These are phyloP conservation scores for Crithidia expoeki DNA, from an alignment of 208 protist species.

Conservation along the genomic window DNA sequence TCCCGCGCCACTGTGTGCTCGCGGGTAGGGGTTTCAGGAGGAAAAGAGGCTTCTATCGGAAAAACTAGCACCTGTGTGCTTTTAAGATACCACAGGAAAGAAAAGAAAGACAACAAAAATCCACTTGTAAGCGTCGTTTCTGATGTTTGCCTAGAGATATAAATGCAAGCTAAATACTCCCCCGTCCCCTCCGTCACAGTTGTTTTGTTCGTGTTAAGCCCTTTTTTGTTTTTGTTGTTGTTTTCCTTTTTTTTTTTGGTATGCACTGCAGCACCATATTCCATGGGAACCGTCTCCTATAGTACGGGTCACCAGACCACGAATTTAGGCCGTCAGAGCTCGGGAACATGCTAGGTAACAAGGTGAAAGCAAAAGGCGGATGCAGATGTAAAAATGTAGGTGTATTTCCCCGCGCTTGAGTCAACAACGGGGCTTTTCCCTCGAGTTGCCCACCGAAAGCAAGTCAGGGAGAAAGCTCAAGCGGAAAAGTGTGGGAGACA, in stretches of 20 bases:
- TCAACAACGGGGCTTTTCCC: not conserved
- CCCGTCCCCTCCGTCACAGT: not conserved
- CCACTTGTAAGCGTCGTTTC: not conserved
- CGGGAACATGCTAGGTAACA: not conserved
- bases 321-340: not conserved
- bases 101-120: not conserved
- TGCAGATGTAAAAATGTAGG: not conserved
- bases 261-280: not conserved
- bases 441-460: too few species aligned
- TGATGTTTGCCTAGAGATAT: not conserved
- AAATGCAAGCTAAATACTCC: not conserved
- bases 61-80: not conserved
- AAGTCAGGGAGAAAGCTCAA: too few species aligned
- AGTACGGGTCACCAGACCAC: not conserved
- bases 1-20: not conserved
- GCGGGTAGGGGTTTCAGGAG: not conserved
- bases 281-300: not conserved
- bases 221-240: too few species aligned
- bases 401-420: not conserved
- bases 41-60: not conserved
- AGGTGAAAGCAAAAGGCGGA: not conserved
- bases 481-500: conserved; percentile 51
- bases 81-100: not conserved
- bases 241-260: not conserved
- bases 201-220: too few species aligned